Conservation (phyloP, 2,329 filamentous ascomycete species). For the Cylindrodendrum hubeiense region DNA sequence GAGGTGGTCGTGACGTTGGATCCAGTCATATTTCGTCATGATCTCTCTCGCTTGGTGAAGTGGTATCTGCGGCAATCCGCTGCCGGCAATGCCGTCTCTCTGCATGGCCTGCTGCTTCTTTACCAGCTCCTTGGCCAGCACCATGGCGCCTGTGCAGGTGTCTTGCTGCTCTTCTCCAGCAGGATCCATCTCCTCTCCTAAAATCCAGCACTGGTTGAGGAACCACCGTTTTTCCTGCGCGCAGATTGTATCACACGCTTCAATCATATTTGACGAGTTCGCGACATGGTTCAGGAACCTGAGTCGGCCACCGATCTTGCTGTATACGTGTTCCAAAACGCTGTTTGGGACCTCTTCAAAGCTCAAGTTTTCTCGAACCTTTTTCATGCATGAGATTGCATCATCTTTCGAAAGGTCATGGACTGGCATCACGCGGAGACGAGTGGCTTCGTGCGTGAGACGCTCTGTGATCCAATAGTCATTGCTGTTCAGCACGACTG, state of each 20-base stretch:
- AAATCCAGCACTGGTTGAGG: conserved; percentile 75
- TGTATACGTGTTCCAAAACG: conserved; percentile 64
- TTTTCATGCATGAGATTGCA: conserved; percentile 60
- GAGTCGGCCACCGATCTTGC: conserved; percentile 65
- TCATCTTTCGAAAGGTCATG: conserved; percentile 62
- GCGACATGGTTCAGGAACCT: conserved; percentile 66
- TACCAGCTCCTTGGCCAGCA: conserved; percentile 68
- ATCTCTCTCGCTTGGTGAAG: conserved; percentile 62
- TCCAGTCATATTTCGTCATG: conserved; percentile 70
- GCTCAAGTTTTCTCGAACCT: conserved; percentile 61
- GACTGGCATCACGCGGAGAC: conserved; percentile 67
- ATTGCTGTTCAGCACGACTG: conserved; percentile 67
- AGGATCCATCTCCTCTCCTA: conserved; percentile 74
- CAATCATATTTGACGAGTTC: conserved; percentile 63
- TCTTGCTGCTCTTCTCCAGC: conserved; percentile 76
- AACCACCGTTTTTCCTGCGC: conserved; percentile 75
- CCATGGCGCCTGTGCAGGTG: conserved; percentile 67
- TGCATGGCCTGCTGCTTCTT: conserved; percentile 56
- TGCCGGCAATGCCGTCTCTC: conserved; percentile 4
- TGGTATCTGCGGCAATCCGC: conserved; percentile 60
- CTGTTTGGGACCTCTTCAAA: conserved; percentile 53
- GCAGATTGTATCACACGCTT: conserved; percentile 66
- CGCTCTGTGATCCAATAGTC: conserved; percentile 71
- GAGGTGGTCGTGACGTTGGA: conserved; percentile 67
- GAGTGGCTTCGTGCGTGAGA: conserved; percentile 66